Evolutionary conservation across 1,284 basidiomycete species (phyloP).

Genomic region (Melampsora larici-populina): DNA sequence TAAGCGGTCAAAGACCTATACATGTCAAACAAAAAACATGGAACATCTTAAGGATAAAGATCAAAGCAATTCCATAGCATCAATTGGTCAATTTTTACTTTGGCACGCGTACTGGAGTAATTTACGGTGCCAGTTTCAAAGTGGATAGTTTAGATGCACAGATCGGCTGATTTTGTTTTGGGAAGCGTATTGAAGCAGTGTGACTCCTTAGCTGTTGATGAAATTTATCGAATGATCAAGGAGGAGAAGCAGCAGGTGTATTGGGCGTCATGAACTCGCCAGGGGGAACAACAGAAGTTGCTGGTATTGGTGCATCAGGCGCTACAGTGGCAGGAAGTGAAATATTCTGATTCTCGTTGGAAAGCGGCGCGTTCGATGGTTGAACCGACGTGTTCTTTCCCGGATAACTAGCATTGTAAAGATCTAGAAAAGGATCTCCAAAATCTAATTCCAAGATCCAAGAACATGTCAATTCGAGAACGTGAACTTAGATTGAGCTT

Average conservation of each 20-base stretch:
- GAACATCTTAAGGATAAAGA: too few relatives aligned
- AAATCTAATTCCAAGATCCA: not conserved
- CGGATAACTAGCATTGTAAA: not conserved
- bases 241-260: not conserved
- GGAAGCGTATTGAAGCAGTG: not conserved
- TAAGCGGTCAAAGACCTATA: too few relatives aligned
- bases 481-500: too few relatives aligned
- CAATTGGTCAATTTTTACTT: too few relatives aligned
- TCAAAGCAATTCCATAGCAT: too few relatives aligned
- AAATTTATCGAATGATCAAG: not conserved
- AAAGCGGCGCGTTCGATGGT: not conserved
- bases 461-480: too few relatives aligned
- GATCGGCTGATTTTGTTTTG: too few relatives aligned
- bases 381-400: not conserved
- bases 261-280: not conserved
- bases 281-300: not conserved
- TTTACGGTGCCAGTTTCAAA: too few relatives aligned
- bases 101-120: too few relatives aligned
- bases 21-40: too few relatives aligned
- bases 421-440: not conserved
- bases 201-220: not conserved
- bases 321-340: not conserved
- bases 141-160: too few relatives aligned
- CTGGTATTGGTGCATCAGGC: not conserved
- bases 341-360: not conserved